Evolutionary conservation across 257 asterid species (phyloP), one percentile per base, ranked within the genome.

Genomic region (Mitragyna speciosa): DNA sequence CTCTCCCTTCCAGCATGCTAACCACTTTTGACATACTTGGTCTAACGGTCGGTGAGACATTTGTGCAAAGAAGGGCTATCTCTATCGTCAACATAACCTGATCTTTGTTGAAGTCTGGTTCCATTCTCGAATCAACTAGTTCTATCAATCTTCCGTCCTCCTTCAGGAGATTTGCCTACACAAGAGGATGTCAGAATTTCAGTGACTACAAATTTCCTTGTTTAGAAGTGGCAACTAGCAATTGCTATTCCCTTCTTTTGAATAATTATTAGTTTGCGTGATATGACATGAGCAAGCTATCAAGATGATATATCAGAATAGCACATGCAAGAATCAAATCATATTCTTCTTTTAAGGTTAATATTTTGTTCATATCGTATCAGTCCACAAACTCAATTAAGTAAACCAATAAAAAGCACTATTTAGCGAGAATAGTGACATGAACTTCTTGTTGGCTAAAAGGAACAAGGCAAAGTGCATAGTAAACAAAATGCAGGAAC

Each of bases 11-110:
- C 2, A 85, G 86, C 73, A 83, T 61, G 78, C 86, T 83, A 10
- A 85, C 87, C 28, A 83, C 87, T 10, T 75, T 20, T n/a, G 89
- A 86, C 89, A 86, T 86, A 28, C 74, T 80, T 12, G 89, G 89
- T 75, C 89, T 86, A 70, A 36, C 85, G 3, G 72, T 28, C 8
- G 83, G 74, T 1, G 67, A 63, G 41, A 59, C 76, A 48, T 75
- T 64, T 2, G 85, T 63, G 70, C 89, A 85, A 19, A 30, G 85
- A 16, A 85, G 81, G 9, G 86, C 86, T 33, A 86, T 7, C 22
- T 83, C 72, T 28, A 86, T 77, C 16, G 79, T 78, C 74, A 70
- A 24, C 31, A 83, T 47, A 11, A 67, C 80, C 75, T 83, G 84
- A 49, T 63, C 49, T n/a, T 48, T 54, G 43, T 78, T 76, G 75